Evolutionary conservation across 768 basidiomycete genomes (phyloP), one percentile per base, ranked within the genome.

Genomic region (Lentinula raphanica): DNA sequence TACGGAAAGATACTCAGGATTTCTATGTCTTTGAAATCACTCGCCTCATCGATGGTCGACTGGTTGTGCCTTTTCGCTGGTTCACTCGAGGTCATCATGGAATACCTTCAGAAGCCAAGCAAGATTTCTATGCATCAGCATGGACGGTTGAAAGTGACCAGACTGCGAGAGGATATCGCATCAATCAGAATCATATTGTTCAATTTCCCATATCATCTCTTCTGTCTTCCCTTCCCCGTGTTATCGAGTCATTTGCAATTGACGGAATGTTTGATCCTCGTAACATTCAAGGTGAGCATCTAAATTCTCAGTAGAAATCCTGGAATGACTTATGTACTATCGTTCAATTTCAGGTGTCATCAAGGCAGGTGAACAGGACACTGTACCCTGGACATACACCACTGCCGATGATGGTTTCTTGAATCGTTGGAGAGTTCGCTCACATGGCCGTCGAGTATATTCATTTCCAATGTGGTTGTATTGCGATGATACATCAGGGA

Each of bases 401-500:
- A 19, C 44, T 56, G 40, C 44, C 12, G 5, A 7, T 8, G 17
- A 9, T 46, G 44, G 39, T n/a, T n/a, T n/a, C n/a, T n/a, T n/a
- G n/a, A 46, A 56, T n/a, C 39, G 11, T 13, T 42, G 44, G 51
- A 7, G 51, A 38, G 36, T 12, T 8, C 25, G n/a, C 6, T 17
- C 31, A 8, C 6, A 23, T 9, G 51, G 51, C 7, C 6, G 15
- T 6, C 51, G 32, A 35, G 28, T 32, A 17, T 11, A 7, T 5
- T 7, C 32, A 9, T 54, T 54, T 32, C 28, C 55, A 8, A 29
- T 56, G 6, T 44, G 55, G 40, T 15, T 48, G 12, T 58, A 44
- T 35, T 40, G 56, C 19, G 68, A 70, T 44, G 68, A 71, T 58
- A 64, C 66, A 4, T 71, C 66, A 6, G 69, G 67, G 3, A 69